A percentile compares a stretch with the other conserved stretches of the same genome.
Evolutionary conservation across 345 rosid genomes (phyloP).

Genomic region (Pelargonium nanum): DNA sequence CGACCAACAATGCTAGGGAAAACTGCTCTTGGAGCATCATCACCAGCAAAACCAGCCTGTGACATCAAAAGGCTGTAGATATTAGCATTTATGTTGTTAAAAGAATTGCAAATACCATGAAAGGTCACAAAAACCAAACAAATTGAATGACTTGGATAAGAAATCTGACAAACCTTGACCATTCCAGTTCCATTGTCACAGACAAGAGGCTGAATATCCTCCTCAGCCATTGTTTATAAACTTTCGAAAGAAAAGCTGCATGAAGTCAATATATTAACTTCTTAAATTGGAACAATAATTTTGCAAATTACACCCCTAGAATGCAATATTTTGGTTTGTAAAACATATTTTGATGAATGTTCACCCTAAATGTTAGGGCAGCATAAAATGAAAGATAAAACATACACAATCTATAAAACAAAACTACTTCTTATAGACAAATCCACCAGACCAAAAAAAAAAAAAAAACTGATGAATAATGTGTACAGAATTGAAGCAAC

Average conservation of each 20-base stretch:
- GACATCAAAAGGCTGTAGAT: background rate
- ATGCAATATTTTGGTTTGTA: too few species aligned
- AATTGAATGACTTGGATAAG: too few species aligned
- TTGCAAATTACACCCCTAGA: too few species aligned
- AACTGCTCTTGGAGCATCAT: background rate
- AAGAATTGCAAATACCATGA: background rate
- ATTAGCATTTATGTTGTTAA: background rate
- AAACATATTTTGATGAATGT: background rate
- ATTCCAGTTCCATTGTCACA: background rate
- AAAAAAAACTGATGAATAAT: too few species aligned
- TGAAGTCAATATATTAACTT: background rate
- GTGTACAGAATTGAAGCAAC: too few species aligned
- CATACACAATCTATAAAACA: background rate
- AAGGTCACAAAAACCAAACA: too few species aligned
- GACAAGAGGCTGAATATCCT: background rate
- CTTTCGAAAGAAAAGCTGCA: background rate
- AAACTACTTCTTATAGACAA: background rate
- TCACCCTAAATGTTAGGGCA: background rate
- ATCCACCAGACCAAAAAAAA: too few species aligned
- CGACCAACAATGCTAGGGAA: background rate
- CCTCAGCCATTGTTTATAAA: background rate
- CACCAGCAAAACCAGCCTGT: background rate
- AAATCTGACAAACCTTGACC: background rate
- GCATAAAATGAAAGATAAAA: background rate
- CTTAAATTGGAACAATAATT: too few species aligned